phyloP scores from a whole-genome alignment of 306 rosid genomes.

The Morella rubra region DNA sequence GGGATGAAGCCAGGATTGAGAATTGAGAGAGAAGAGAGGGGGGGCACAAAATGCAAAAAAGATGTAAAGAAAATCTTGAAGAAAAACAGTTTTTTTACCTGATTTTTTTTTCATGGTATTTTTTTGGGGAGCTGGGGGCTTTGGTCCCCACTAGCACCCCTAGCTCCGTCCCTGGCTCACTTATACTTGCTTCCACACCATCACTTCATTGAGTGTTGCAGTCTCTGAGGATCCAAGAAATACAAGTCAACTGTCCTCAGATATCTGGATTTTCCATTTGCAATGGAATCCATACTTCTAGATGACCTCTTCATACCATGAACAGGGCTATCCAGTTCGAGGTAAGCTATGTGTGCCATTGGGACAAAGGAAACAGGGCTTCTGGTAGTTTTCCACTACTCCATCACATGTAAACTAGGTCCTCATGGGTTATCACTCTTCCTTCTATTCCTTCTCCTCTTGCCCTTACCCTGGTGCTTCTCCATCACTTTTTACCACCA shows the following conservation, averaged over 20 bases:
- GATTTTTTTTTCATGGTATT: too few relatives aligned
- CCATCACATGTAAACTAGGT: background rate
- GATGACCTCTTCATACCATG: background rate
- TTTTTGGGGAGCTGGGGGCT: too few relatives aligned
- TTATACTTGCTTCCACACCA: background rate
- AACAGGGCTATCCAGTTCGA: conserved; percentile 16
- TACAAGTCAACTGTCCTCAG: background rate
- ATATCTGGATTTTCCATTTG: background rate
- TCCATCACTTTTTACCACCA: background rate
- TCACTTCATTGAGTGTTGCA: conserved; percentile 10
- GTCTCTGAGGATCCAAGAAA: background rate
- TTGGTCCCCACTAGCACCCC: too few relatives aligned
- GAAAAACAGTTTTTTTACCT: too few relatives aligned
- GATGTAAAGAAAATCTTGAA: too few relatives aligned
- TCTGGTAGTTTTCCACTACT: background rate
- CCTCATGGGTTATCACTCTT: conserved; percentile 2
- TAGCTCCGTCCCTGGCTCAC: background rate
- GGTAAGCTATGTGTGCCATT: conserved; percentile 15
- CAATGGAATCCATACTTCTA: background rate
- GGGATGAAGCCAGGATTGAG: too few relatives aligned
- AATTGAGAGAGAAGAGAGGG: too few relatives aligned
- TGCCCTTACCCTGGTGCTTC: background rate
- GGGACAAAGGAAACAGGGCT: background rate
- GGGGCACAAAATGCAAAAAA: too few relatives aligned
- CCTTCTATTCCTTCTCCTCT: background rate